Evolutionary conservation across 139 green algal species (phyloP).

Genomic region (Chlamydomonas sp.): DNA sequence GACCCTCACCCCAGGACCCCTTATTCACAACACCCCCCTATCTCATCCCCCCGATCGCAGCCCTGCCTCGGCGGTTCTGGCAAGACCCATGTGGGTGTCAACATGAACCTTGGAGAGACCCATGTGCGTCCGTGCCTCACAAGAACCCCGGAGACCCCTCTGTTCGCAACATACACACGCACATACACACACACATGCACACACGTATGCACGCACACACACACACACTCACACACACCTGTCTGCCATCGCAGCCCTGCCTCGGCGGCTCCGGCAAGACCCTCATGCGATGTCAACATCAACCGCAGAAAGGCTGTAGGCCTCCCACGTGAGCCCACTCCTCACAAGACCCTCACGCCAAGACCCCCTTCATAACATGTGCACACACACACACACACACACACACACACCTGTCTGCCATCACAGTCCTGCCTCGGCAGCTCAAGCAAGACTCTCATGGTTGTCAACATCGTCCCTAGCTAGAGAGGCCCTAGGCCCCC

Average conservation of each 20-base stretch:
- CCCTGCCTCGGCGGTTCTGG: conserved; percentile 27
- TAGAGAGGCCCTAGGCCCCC: too few species aligned
- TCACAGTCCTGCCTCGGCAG: conserved; percentile 31
- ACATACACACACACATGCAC: too few species aligned
- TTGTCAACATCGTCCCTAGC: background rate
- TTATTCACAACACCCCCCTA: background rate
- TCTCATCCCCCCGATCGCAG: too few species aligned
- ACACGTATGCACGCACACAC: too few species aligned
- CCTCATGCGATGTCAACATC: too few species aligned
- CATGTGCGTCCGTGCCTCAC: background rate
- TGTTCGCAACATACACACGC: too few species aligned
- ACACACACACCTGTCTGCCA: too few species aligned
- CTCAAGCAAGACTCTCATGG: conserved; percentile 6
- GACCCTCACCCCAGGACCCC: background rate
- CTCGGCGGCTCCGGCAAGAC: conserved; percentile 84
- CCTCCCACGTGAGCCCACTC: too few species aligned
- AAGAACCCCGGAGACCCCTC: background rate
- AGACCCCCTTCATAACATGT: too few species aligned
- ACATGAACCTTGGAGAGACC: background rate
- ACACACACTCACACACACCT: background rate
- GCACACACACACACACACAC: background rate
- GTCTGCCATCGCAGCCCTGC: conserved; percentile 54
- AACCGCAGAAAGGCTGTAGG: too few species aligned
- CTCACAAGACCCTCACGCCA: too few species aligned
- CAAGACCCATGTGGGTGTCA: background rate